Evolutionary conservation across 163 green algal genomes (phyloP), one percentile per base, ranked within the genome.

Genomic region (Chlamydomonas reinhardtii): DNA sequence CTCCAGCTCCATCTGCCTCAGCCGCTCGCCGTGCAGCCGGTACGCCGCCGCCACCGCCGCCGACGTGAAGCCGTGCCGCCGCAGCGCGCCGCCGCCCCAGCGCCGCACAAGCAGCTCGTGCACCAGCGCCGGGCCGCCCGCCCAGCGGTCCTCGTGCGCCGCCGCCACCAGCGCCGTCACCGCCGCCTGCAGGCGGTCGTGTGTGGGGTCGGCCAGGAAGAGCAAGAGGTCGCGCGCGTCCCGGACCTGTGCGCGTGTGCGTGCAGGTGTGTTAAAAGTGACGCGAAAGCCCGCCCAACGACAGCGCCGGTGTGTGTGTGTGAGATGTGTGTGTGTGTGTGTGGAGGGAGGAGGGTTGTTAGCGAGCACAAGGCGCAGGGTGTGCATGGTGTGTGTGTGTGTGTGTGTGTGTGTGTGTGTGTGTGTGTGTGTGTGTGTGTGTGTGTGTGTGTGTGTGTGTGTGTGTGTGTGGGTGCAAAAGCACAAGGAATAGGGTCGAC

Each of bases 141-240:
- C n/a, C 78, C 78, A 85, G 31, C 52, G 29, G 66, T 85, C 78
- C 66, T 85, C 64, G 32, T 76, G 66, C 16, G 78, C 78, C 6
- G 59, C 66, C 19, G 22, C 35, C 48, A 85, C 20, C 52, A 85
- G 78, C 24, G 72, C 2, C 27, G 29, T 54, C 43, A 77, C 31
- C 3, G 27, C 4, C 66, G 66, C 66, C 20, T 35, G 22, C 66
- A 85, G 78, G 31, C 78, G 78, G 24, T 20, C 31, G 8, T 35
- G 31, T 11, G 69, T 27, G 15, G 79, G 79, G 2, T 37, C 24
- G 69, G 69, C 54, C 54, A 78, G 52, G 24, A 78, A 73, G 16
- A 78, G 68, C 12, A 78, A 2, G 16, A 85, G 31, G 34, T 77
- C 79, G 8, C 22, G 52, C 0, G 52, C 35, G 52, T 85, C 69